Evolutionary conservation across 2,329 filamentous ascomycete genomes (phyloP).

Genomic region (Arthrobotrys sphaeroides): DNA sequence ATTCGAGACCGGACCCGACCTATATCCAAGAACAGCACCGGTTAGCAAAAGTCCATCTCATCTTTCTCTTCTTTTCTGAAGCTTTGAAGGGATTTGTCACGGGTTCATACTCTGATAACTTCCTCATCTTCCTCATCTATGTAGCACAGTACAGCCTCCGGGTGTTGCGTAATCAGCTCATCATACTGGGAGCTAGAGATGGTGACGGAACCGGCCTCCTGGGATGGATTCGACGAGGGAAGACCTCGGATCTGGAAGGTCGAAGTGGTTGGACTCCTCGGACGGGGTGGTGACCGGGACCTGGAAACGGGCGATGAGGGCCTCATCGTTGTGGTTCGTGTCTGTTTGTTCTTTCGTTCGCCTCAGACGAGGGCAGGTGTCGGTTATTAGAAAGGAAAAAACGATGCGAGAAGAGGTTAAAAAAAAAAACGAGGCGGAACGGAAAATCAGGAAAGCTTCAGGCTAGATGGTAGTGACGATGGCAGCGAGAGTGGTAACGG

Average conservation of each 20-base stretch:
- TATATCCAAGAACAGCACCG: slow-evolving; percentile 18
- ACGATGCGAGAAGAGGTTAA: not conserved
- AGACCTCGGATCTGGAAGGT: slow-evolving; percentile 52
- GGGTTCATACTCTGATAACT: slow-evolving; percentile 56
- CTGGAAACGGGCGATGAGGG: slow-evolving; percentile 37
- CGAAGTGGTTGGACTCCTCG: slow-evolving; percentile 43
- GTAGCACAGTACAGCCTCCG: slow-evolving; percentile 57
- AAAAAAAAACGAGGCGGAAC: not conserved
- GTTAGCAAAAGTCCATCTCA: too few relatives aligned
- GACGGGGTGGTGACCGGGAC: slow-evolving; percentile 48
- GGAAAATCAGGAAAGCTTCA: not conserved
- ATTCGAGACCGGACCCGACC: slow-evolving; percentile 57
- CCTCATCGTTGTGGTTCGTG: not conserved
- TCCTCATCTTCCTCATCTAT: slow-evolving; percentile 58
- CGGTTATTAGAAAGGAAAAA: slow-evolving; percentile 4
- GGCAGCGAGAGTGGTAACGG: too few relatives aligned
- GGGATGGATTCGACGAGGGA: slow-evolving; percentile 16
- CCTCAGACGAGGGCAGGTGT: not conserved
- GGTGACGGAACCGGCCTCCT: slow-evolving; percentile 46
- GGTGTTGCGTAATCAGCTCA: slow-evolving; percentile 55
- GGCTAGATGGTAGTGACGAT: too few relatives aligned
- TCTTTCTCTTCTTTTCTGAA: too few relatives aligned
- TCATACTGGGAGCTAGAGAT: slow-evolving; percentile 55
- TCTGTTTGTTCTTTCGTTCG: not conserved
- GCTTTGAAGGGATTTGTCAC: not conserved